phyloP scores from a whole-genome alignment of 805 yeast genomes.

The Wickerhamomyces alni region DNA sequence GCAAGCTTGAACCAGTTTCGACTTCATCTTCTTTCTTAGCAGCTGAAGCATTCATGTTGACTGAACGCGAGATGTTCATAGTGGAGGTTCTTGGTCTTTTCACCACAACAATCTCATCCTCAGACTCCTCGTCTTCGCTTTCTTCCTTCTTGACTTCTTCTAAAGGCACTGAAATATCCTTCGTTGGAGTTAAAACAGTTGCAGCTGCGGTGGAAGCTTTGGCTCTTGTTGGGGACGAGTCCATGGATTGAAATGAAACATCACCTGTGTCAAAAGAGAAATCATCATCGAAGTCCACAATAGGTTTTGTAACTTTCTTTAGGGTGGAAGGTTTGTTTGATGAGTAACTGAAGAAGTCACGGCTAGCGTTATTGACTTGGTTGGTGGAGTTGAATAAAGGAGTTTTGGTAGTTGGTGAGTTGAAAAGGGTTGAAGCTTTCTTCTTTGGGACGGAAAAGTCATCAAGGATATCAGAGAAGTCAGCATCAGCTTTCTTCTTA shows the following conservation, averaged over 20 bases:
- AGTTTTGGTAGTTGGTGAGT: conserved; percentile 9
- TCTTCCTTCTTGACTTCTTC: conserved; percentile 3
- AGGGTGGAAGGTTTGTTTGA: conserved; percentile 23
- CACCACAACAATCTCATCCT: conserved; percentile 51
- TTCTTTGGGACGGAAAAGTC: conserved; percentile 36
- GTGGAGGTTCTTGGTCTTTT: conserved; percentile 45
- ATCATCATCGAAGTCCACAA: conserved; percentile 25
- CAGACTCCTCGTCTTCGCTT: conserved; percentile 38
- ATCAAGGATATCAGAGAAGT: conserved; percentile 8
- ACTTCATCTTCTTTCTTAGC: conserved; percentile 12
- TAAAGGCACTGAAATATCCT: conserved; percentile 3
- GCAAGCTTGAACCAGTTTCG: conserved; percentile 6
- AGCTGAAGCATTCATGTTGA: conserved; percentile 32
- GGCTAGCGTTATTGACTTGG: conserved; percentile 19
- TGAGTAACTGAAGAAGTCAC: conserved; percentile 17
- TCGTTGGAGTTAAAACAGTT: conserved; percentile 5
- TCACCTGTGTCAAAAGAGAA: conserved; percentile 21
- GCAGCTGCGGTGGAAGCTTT: conserved; percentile 1
- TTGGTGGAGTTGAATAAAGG: conserved; percentile 22
- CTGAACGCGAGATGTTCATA: conserved; percentile 33
- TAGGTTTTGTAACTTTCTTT: conserved; percentile 16
- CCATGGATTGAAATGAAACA: conserved; percentile 22
- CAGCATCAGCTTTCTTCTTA: conserved; percentile 41
- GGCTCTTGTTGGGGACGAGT: conserved; percentile 33
- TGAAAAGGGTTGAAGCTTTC: conserved; percentile 12